phyloP scores from a whole-genome alignment of 345 rosid genomes.

The Pistacia vera region DNA sequence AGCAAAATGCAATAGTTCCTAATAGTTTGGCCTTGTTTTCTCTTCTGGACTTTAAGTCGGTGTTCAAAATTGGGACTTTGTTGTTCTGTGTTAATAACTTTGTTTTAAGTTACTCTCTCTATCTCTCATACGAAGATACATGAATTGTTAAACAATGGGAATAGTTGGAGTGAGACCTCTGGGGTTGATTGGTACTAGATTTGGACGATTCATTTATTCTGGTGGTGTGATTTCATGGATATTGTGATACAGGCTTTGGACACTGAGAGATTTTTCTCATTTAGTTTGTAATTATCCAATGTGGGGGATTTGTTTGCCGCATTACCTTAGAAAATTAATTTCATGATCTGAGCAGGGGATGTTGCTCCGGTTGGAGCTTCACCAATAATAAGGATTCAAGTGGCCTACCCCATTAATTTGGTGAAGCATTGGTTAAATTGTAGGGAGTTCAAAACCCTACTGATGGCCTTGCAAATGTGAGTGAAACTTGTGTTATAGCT shows the following conservation, averaged over 20 bases:
- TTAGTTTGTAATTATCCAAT: conserved; percentile 1
- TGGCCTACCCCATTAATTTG: neutral
- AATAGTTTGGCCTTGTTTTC: conserved; percentile 15
- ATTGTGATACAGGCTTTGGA: neutral
- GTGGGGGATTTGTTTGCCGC: neutral
- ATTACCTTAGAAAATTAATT: neutral
- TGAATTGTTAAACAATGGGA: neutral
- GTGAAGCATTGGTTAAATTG: neutral
- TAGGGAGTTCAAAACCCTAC: conserved; percentile 8
- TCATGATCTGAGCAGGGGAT: neutral
- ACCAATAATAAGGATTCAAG: neutral
- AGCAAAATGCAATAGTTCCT: conserved; percentile 19
- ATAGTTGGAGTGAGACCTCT: neutral
- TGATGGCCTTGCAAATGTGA: conserved; percentile 3
- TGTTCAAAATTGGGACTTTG: neutral
- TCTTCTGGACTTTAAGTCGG: conserved; percentile 15
- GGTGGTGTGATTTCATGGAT: neutral
- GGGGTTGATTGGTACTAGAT: conserved; percentile 13
- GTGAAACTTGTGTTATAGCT: neutral
- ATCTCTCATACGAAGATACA: neutral
- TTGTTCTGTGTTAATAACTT: neutral
- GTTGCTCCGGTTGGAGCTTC: neutral
- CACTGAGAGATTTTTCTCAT: conserved; percentile 7
- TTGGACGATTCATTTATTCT: conserved; percentile 13
- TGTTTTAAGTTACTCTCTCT: neutral